These are phyloP conservation scores for Kwoniella shivajii DNA, from an alignment of 1,284 basidiomycete genomes.

Conservation along the genomic window DNA sequence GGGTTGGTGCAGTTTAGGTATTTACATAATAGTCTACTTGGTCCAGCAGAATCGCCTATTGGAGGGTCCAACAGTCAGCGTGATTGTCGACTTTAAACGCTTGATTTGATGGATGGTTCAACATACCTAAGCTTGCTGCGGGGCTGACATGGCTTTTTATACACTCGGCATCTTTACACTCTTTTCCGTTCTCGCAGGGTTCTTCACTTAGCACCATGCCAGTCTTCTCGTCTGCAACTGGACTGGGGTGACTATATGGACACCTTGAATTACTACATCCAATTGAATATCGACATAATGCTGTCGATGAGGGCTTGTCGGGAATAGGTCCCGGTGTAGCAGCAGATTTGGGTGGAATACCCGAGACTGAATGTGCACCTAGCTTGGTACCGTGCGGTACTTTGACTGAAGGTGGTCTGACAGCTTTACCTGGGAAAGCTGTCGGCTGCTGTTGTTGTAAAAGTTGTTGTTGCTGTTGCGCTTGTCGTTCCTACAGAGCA, in stretches of 20 bases:
- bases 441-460: conserved; percentile 4
- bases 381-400: conserved; percentile 42
- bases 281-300: conserved; percentile 81
- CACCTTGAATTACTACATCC: conserved; percentile 88
- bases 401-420: conserved; percentile 32
- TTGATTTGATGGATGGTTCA: no score
- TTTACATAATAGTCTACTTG: conserved; percentile 50
- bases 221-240: conserved; percentile 84
- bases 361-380: conserved; percentile 37
- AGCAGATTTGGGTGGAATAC: conserved; percentile 29
- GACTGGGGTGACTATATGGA: conserved; percentile 85
- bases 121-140: conserved; percentile 64
- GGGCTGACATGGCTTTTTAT: conserved; percentile 85
- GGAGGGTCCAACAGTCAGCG: neutral
- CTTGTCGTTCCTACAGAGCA: neutral
- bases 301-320: conserved; percentile 52
- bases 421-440: neutral
- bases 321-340: conserved; percentile 46
- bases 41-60: conserved; percentile 43
- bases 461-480: conserved; percentile 10
- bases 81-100: neutral
- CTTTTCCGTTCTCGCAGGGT: conserved; percentile 72
- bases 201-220: conserved; percentile 92
- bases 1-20: conserved; percentile 54
- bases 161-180: conserved; percentile 88